phyloP scores from a whole-genome alignment of 2,329 filamentous ascomycete species.

The Huntiella moniliformis region DNA sequence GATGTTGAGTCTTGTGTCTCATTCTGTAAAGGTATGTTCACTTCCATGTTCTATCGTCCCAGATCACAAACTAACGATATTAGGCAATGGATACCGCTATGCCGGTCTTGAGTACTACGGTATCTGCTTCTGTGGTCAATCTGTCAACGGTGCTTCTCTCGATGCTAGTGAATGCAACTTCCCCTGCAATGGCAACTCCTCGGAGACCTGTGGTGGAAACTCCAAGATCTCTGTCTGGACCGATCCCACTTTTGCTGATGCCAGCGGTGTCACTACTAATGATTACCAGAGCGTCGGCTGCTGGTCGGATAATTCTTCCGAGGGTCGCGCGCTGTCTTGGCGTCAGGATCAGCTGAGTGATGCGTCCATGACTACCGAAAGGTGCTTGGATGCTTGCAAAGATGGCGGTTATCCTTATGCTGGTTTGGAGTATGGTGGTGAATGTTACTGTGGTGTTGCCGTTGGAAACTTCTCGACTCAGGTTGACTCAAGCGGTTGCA shows the following conservation, averaged over 20 bases:
- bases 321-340: conserved; percentile 28
- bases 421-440: conserved; percentile 24
- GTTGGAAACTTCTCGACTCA: conserved; percentile 28
- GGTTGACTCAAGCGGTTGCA: conserved; percentile 24
- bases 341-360: conserved; percentile 21
- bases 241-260: conserved; percentile 29
- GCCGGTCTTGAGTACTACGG: conserved; percentile 33
- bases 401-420: conserved; percentile 28
- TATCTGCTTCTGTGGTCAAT: conserved; percentile 33
- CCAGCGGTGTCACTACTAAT: conserved; percentile 26
- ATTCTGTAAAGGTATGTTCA: conserved; percentile 28
- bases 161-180: conserved; percentile 37
- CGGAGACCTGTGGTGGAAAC: conserved; percentile 29
- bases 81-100: conserved; percentile 30
- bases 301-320: conserved; percentile 27
- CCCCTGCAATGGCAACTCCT: conserved; percentile 28
- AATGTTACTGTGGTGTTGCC: conserved; percentile 34
- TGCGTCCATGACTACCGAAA: conserved; percentile 23
- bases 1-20: conserved; percentile 29
- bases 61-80: not conserved
- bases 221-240: conserved; percentile 28
- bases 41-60: not conserved
- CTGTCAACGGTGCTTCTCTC: conserved; percentile 32
- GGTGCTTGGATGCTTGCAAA: conserved; percentile 26
- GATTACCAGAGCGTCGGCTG: conserved; percentile 45